phyloP scores from a whole-genome alignment of 2,329 filamentous ascomycete species.

The Chaetomium sp. region DNA sequence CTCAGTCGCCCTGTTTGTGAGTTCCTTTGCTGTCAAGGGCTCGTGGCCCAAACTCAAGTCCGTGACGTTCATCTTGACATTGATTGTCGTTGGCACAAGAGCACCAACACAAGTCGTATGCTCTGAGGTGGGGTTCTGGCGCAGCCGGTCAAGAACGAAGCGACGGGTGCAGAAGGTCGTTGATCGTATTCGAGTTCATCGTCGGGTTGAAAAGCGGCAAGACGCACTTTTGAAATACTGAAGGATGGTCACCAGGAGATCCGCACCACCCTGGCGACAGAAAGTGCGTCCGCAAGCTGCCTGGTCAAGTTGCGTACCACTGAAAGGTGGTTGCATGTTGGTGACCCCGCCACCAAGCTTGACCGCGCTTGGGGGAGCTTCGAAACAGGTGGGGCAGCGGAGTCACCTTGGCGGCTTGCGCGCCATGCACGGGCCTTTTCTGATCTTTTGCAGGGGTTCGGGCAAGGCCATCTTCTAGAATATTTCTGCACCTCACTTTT shows the following conservation, averaged over 20 bases:
- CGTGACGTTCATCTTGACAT: constrained; percentile 7
- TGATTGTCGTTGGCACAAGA: background rate
- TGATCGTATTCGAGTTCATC: no score
- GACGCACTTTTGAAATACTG: background rate
- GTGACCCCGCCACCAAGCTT: background rate
- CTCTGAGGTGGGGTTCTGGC: no score
- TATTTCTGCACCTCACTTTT: no score
- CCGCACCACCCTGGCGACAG: background rate
- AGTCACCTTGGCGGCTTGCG: background rate
- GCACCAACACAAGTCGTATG: no score
- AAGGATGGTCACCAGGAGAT: background rate
- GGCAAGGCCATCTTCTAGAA: no score
- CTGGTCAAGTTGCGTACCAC: no score
- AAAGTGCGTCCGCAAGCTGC: background rate
- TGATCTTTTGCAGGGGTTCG: no score
- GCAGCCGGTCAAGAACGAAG: no score
- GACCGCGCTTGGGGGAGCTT: background rate
- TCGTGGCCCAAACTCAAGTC: constrained; percentile 22
- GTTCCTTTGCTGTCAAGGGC: constrained; percentile 70
- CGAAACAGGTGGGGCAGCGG: background rate
- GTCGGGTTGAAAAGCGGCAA: background rate
- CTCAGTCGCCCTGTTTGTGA: constrained; percentile 66
- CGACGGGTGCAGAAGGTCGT: no score
- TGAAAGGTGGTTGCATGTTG: no score
- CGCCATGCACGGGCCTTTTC: no score